A percentile compares a stretch with the other conserved stretches of the same genome.
These are phyloP conservation scores for Ascochyta rabiei DNA, from an alignment of 2,329 filamentous ascomycete genomes.

Conservation along the genomic window DNA sequence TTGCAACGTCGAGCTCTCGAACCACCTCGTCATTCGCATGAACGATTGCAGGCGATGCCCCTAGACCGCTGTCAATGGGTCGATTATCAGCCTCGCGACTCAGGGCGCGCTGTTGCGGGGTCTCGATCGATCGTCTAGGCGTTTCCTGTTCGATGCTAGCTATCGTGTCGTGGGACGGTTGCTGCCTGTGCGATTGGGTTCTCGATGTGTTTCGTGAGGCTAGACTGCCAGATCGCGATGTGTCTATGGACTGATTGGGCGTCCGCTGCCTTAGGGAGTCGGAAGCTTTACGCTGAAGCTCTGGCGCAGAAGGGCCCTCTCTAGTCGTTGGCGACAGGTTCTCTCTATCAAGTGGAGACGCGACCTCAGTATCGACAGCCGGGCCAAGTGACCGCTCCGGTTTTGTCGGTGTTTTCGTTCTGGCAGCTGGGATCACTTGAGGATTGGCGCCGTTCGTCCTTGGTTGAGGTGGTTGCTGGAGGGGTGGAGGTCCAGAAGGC, in stretches of 20 bases:
- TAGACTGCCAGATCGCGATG: slow-evolving; percentile 40
- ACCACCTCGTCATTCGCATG: slow-evolving; percentile 73
- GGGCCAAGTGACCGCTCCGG: slow-evolving; percentile 54
- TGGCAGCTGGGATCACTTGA: slow-evolving; percentile 27
- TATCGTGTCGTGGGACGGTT: slow-evolving; percentile 65
- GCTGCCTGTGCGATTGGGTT: slow-evolving; percentile 56
- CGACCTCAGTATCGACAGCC: slow-evolving; percentile 48
- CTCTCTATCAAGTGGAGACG: slow-evolving; percentile 54
- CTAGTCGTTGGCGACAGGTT: slow-evolving; percentile 55
- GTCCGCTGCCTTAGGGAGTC: slow-evolving; percentile 38
- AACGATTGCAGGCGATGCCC: slow-evolving; percentile 65
- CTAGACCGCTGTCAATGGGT: slow-evolving; percentile 66
- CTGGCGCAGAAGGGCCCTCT: slow-evolving; percentile 37
- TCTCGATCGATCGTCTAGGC: slow-evolving; percentile 41
- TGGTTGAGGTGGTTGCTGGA: slow-evolving; percentile 66
- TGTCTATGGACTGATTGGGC: slow-evolving; percentile 47
- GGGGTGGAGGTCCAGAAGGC: slow-evolving; percentile 67
- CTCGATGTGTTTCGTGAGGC: slow-evolving; percentile 45
- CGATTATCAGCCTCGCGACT: slow-evolving; percentile 41
- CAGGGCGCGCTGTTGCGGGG: slow-evolving; percentile 35
- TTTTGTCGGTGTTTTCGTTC: slow-evolving; percentile 60
- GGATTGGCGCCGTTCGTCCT: slow-evolving; percentile 51
- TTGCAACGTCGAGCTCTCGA: slow-evolving; percentile 84
- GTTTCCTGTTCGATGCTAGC: slow-evolving; percentile 56
- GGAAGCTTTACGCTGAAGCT: slow-evolving; percentile 38